Evolutionary conservation across 192 early-diverging fungal genomes (phyloP), one percentile per base, ranked within the genome.

Genomic region (Phycomyces blakesleeanus): DNA sequence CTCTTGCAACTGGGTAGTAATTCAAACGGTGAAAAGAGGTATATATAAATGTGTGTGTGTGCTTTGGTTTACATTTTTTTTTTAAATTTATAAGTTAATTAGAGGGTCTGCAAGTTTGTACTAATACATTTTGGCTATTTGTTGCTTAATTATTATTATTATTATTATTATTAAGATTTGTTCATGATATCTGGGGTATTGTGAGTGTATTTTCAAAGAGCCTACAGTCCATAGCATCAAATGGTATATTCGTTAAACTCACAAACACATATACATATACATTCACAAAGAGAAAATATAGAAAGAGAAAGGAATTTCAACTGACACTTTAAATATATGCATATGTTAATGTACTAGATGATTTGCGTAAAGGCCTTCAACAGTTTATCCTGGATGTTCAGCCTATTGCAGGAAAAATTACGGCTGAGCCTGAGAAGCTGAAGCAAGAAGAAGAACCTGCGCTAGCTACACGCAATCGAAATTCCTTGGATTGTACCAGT

Each of bases 131-230:
- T 15, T 53, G 44, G 49, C 29, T 34, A 47, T 61, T 11, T 29
- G 53, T n/a, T 55, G 21, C 20, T 18, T 21, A 26, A 29, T 24
- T 38, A 40, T 51, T 26, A 47, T 20, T n/a, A n/a, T n/a, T n/a
- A n/a, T n/a, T n/a, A n/a, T n/a, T n/a, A n/a, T n/a, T 29, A 44
- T 61, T 29, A 26, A 62, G 61, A 50, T 67, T 74, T 61, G 69
- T 67, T 16, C 64, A 72, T 24, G 80, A 84, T 70, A 62, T 78
- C 3, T 84, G 80, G 80, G 78, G 76, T 12, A 71, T 84, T 15
- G 63, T 81, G 3, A 67, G 71, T 39, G 64, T 71, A 20, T 82
- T 84, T 73, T 63, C 77, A 10, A 74, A 76, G 16, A 61, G 26
- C 2, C 24, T 69, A 16, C 47, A 38, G 26, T 25, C 67, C 15